Percentiles rank a stretch among this genome's conserved stretches.
Evolutionary conservation across 345 rosid genomes (phyloP).

Genomic region (Nasturtium officinale): DNA sequence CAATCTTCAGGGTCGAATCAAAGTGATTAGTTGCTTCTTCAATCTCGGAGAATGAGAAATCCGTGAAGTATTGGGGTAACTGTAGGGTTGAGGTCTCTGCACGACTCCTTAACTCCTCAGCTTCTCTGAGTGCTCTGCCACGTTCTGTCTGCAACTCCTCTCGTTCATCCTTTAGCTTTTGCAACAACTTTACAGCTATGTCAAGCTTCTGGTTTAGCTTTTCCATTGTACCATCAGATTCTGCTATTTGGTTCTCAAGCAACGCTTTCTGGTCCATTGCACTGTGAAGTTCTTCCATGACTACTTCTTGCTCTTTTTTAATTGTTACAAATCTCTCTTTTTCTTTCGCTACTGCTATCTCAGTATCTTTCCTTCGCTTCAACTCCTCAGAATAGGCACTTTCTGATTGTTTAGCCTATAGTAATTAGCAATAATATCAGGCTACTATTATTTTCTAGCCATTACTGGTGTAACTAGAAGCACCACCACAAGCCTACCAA

Average conservation of each 20-base stretch:
- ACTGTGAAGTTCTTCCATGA: conserved; percentile 54
- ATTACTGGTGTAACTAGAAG: conserved; percentile 13
- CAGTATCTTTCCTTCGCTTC: conserved; percentile 66
- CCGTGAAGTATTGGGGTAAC: conserved; percentile 60
- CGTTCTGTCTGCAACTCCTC: conserved; percentile 71
- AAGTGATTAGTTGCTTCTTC: conserved; percentile 70
- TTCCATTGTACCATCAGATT: conserved; percentile 53
- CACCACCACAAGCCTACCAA: conserved; percentile 4
- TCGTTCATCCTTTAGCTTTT: conserved; percentile 62
- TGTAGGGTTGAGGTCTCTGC: conserved; percentile 56
- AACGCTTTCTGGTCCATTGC: conserved; percentile 51
- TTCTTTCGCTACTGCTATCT: conserved; percentile 61
- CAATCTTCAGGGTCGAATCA: conserved; percentile 71
- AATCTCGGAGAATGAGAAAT: conserved; percentile 71
- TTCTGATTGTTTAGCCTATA: conserved; percentile 68
- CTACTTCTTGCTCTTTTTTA: conserved; percentile 51
- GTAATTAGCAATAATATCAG: conserved; percentile 15
- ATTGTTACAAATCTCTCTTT: conserved; percentile 58
- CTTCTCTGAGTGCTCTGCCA: conserved; percentile 81
- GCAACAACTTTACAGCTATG: conserved; percentile 74
- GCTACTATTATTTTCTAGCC: background rate
- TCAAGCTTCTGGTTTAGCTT: conserved; percentile 79
- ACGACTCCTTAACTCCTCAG: conserved; percentile 69
- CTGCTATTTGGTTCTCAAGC: conserved; percentile 60
- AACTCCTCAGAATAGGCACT: conserved; percentile 57